phyloP scores from a whole-genome alignment of 805 yeast genomes.

The Spathaspora hagerdaliae region DNA sequence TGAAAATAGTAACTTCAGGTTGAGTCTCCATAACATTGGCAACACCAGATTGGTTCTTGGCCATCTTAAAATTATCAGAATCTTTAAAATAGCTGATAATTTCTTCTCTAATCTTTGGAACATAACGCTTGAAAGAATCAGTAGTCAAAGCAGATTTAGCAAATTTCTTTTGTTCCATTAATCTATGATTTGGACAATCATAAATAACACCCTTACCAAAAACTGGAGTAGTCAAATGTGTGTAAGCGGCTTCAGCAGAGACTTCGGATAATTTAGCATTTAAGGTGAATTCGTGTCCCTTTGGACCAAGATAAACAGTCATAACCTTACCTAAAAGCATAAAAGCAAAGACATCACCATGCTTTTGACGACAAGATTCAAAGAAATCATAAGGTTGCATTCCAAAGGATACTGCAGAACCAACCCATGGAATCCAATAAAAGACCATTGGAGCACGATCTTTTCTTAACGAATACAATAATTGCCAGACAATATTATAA shows the following conservation, averaged over 20 bases:
- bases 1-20: slow-evolving; percentile 93
- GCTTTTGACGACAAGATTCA: slow-evolving; percentile 66
- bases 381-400: slow-evolving; percentile 92
- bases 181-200: slow-evolving; percentile 88
- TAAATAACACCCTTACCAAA: slow-evolving; percentile 97
- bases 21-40: slow-evolving; percentile 76
- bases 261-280: slow-evolving; percentile 88
- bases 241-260: slow-evolving; percentile 93
- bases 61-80: slow-evolving; percentile 46
- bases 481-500: slow-evolving; percentile 64
- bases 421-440: slow-evolving; percentile 94
- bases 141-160: slow-evolving; percentile 85
- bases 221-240: slow-evolving; percentile 97
- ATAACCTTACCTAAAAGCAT: slow-evolving; percentile 83
- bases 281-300: slow-evolving; percentile 94
- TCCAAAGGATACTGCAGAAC: slow-evolving; percentile 86
- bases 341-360: slow-evolving; percentile 93
- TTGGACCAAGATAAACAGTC: slow-evolving; percentile 96
- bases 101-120: slow-evolving; percentile 84
- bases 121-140: slow-evolving; percentile 79
- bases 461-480: slow-evolving; percentile 62
- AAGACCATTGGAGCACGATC: slow-evolving; percentile 89
- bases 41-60: slow-evolving; percentile 38
- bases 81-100: slow-evolving; percentile 58
- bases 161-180: slow-evolving; percentile 98